A percentile compares a stretch with the other conserved stretches of the same genome.
These are phyloP conservation scores for Huntiella savannae DNA, from an alignment of 2,329 filamentous ascomycete species.

Conservation along the genomic window DNA sequence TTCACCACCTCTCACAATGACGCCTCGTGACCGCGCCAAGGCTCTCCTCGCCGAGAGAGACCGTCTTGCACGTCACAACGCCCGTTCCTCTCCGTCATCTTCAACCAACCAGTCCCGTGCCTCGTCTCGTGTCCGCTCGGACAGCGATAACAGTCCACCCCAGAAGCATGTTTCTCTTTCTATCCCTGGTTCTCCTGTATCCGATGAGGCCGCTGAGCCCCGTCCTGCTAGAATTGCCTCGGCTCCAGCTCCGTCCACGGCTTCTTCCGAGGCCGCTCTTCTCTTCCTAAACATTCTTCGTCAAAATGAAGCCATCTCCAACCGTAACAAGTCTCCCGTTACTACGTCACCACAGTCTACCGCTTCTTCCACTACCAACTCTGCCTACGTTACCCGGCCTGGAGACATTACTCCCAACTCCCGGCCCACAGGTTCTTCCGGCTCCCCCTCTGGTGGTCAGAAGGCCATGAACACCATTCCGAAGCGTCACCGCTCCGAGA, in stretches of 20 bases:
- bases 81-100: background rate
- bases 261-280: background rate
- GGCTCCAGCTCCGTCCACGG: background rate
- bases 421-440: too few species aligned
- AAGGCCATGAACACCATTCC: too few species aligned
- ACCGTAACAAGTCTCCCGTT: background rate
- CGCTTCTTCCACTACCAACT: background rate
- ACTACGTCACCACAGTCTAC: background rate
- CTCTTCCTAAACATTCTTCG: background rate
- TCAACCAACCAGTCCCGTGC: background rate
- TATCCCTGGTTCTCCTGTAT: too few species aligned
- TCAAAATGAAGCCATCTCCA: background rate
- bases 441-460: too few species aligned
- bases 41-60: background rate
- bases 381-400: background rate
- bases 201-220: too few species aligned
- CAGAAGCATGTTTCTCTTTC: background rate
- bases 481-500: too few species aligned
- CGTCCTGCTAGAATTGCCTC: too few species aligned
- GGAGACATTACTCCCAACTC: background rate
- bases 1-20: background rate
- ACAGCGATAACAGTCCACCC: background rate
- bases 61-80: background rate
- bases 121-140: background rate
- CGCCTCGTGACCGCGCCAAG: background rate